phyloP scores from a whole-genome alignment of 2,329 filamentous ascomycete genomes.

The Leptodontidium sp. region DNA sequence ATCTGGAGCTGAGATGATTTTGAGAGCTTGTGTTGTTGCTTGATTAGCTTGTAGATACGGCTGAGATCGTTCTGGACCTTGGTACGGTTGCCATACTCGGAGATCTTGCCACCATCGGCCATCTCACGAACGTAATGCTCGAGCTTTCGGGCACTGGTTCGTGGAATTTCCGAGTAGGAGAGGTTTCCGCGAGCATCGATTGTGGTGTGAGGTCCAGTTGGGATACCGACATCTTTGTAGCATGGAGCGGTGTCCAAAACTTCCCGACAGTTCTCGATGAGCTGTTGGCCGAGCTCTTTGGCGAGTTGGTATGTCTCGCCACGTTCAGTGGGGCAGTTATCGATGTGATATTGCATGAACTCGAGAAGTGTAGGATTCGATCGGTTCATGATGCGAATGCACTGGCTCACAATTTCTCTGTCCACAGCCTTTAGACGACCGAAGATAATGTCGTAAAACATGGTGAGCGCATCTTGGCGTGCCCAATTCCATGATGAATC shows the following conservation, averaged over 20 bases:
- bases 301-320: constrained; percentile 98
- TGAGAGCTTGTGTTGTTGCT: constrained; percentile 96
- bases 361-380: constrained; percentile 95
- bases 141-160: constrained; percentile 90
- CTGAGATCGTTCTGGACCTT: constrained; percentile 97
- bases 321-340: constrained; percentile 95
- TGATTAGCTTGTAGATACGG: constrained; percentile 97
- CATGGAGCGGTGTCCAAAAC: constrained; percentile 84
- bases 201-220: constrained; percentile 91
- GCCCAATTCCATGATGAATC: constrained; percentile 99
- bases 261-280: constrained; percentile 98
- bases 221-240: constrained; percentile 94
- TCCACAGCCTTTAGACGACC: constrained; percentile 92
- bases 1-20: constrained; percentile 97
- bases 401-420: constrained; percentile 97
- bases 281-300: constrained; percentile 89
- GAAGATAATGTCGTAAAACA: constrained; percentile 99
- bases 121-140: constrained; percentile 99
- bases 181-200: constrained; percentile 92
- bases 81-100: constrained; percentile 96
- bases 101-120: constrained; percentile 98
- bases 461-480: constrained; percentile 93
- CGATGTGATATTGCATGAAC: constrained; percentile 99
- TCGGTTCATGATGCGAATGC: constrained; percentile 99
- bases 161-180: constrained; percentile 86